These are phyloP conservation scores for Pezicula radicicola DNA, from an alignment of 2,329 filamentous ascomycete species.

Conservation along the genomic window DNA sequence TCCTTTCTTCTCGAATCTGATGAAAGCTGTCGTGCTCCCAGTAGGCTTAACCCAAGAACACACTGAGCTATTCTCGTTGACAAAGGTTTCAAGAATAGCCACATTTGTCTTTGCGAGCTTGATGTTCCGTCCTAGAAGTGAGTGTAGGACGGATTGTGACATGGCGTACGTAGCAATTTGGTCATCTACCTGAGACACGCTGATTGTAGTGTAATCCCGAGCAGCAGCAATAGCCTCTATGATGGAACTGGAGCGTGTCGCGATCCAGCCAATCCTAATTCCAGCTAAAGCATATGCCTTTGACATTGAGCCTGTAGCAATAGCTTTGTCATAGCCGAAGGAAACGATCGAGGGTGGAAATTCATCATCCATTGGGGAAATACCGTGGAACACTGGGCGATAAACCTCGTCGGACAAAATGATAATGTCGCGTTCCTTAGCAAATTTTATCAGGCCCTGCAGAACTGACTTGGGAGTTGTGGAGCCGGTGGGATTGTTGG, in stretches of 20 bases:
- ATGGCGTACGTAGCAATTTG: slow-evolving; percentile 74
- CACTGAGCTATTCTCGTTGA: slow-evolving; percentile 59
- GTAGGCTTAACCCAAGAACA: slow-evolving; percentile 72
- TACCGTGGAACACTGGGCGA: slow-evolving; percentile 70
- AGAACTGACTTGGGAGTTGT: slow-evolving; percentile 62
- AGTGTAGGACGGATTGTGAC: slow-evolving; percentile 59
- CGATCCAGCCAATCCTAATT: slow-evolving; percentile 80
- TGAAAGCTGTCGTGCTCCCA: slow-evolving; percentile 77
- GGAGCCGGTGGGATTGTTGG: slow-evolving; percentile 79
- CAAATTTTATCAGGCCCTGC: slow-evolving; percentile 59
- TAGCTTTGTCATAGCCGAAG: slow-evolving; percentile 66
- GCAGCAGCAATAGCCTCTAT: slow-evolving; percentile 61
- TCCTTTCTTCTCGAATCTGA: slow-evolving; percentile 62
- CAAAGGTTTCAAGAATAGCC: slow-evolving; percentile 62
- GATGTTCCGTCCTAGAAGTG: slow-evolving; percentile 60
- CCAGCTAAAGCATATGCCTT: slow-evolving; percentile 84
- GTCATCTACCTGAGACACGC: slow-evolving; percentile 80
- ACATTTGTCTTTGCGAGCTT: slow-evolving; percentile 66
- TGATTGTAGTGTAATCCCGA: slow-evolving; percentile 83
- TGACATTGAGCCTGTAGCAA: slow-evolving; percentile 78
- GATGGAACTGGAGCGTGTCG: slow-evolving; percentile 59
- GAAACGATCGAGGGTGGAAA: slow-evolving; percentile 67
- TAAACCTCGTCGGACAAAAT: slow-evolving; percentile 82
- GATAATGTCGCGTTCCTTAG: slow-evolving; percentile 58
- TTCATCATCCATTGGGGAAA: slow-evolving; percentile 33